Evolutionary conservation across 306 rosid species (phyloP), one percentile per base, ranked within the genome.

Genomic region (Trichosanthes cucumerina): DNA sequence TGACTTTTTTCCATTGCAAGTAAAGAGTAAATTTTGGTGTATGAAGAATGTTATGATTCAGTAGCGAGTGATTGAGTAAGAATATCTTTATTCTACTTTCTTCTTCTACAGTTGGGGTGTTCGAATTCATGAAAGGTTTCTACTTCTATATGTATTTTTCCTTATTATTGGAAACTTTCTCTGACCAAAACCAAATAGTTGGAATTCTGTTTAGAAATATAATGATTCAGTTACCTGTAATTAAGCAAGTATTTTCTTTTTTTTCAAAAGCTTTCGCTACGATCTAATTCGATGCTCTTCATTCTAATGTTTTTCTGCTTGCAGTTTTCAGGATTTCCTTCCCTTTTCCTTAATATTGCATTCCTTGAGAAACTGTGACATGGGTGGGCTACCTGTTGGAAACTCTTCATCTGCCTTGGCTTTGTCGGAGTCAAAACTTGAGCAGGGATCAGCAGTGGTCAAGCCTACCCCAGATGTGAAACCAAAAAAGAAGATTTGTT

Each of bases 401-500:
- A 82, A 64, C 78, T 11, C 83, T 68, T 82, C 90, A 46, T 49
- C 89, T 56, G 73, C 87, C 64, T 69, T 76, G 79, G 80, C 78
- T 59, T 52, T 79, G 66, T 77, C 44, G 47, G 85, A 76, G 53
- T 76, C 86, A 15, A 86, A 79, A 77, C 78, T 12, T 70, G 76
- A 70, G 38, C 57, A 70, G 62, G 68, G 77, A 14, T 16, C 86
- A 16, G 38, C 39, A 54, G 81, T 26, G 58, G 24, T 52, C 33
- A 73, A 81, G 39, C 43, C 79, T 33, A 62, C 26, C 39, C 52
- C 79, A 26, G 92, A 90, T 28, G 76, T 89, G 38, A 90, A 89
- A 81, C 91, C 90, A 14, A 91, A 93, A 89, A 93, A 91, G 88
- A 94, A 89, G 82, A 90, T 92, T 16, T 93, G 98, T 21, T 93